Conservation (phyloP, 2,329 filamentous ascomycete species). For the Fusarium decemcellulare region DNA sequence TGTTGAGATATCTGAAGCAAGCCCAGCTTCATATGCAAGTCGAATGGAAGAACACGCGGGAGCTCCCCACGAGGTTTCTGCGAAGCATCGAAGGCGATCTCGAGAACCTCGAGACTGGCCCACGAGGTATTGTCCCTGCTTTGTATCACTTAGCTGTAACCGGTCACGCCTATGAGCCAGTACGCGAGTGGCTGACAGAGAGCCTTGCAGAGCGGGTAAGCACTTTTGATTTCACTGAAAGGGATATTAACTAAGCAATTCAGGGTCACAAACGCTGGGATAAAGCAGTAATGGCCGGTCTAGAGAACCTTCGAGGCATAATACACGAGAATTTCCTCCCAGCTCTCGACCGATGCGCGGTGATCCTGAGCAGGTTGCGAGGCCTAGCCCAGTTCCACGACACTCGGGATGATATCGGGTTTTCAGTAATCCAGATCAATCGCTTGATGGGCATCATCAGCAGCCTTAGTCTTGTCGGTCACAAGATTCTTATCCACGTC, state of each 20-base stretch:
- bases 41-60: slow-evolving; percentile 87
- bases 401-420: slow-evolving; percentile 74
- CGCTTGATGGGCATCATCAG: slow-evolving; percentile 79
- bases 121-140: slow-evolving; percentile 76
- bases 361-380: slow-evolving; percentile 85
- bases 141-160: slow-evolving; percentile 89
- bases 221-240: not conserved
- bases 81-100: slow-evolving; percentile 83
- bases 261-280: slow-evolving; percentile 97
- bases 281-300: slow-evolving; percentile 83
- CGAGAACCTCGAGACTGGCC: slow-evolving; percentile 69
- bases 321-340: slow-evolving; percentile 92
- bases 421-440: slow-evolving; percentile 74
- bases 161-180: slow-evolving; percentile 80
- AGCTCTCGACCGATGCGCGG: slow-evolving; percentile 84
- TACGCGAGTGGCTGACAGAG: slow-evolving; percentile 92
- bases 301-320: slow-evolving; percentile 82
- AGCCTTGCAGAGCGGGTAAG: slow-evolving; percentile 83
- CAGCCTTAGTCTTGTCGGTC: slow-evolving; percentile 80
- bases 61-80: slow-evolving; percentile 84
- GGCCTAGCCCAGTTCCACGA: slow-evolving; percentile 88
- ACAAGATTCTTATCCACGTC: slow-evolving; percentile 79
- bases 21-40: slow-evolving; percentile 82
- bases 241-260: slow-evolving; percentile 30
- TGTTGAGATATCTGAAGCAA: slow-evolving; percentile 88